Conservation (phyloP, 2,329 filamentous ascomycete species). For the Simplicillium aogashimaense region DNA sequence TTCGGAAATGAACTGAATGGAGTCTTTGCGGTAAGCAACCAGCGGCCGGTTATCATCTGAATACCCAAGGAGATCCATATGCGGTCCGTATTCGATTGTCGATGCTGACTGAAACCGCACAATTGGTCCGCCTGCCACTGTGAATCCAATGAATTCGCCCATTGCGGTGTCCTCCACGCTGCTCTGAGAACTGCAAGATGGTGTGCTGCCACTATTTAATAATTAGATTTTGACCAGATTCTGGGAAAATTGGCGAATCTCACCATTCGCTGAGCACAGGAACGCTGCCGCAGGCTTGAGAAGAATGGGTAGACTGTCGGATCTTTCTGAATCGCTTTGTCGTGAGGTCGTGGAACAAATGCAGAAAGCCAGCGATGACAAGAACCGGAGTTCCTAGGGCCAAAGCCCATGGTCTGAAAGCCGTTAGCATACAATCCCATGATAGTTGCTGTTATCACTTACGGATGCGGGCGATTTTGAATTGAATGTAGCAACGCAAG, state of each 20-base stretch:
- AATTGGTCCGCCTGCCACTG: conserved; percentile 34
- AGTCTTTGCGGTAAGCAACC: conserved; percentile 25
- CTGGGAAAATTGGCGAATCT: too few relatives aligned
- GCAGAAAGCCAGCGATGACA: conserved; percentile 44
- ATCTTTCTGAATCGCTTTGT: conserved; percentile 24
- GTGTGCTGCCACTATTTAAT: too few relatives aligned
- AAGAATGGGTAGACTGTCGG: conserved; percentile 12
- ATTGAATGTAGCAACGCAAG: conserved; percentile 41
- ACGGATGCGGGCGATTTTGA: conserved; percentile 40
- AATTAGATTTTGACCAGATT: too few relatives aligned
- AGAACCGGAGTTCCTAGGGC: conserved; percentile 50
- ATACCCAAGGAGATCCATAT: conserved; percentile 26
- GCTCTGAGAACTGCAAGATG: conserved; percentile 6
- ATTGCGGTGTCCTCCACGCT: conserved; percentile 22
- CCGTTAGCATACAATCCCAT: conserved; percentile 1
- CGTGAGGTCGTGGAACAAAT: conserved; percentile 33
- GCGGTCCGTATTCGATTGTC: conserved; percentile 17
- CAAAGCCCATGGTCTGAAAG: conserved; percentile 41
- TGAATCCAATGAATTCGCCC: conserved; percentile 32
- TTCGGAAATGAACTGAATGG: conserved; percentile 20
- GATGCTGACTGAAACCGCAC: conserved; percentile 28
- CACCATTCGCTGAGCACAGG: background rate
- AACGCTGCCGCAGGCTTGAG: background rate
- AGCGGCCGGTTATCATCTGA: conserved; percentile 24
- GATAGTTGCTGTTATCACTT: conserved; percentile 14